phyloP scores from a whole-genome alignment of 148 eudicot genomes.

The Amaranthus palmeri region DNA sequence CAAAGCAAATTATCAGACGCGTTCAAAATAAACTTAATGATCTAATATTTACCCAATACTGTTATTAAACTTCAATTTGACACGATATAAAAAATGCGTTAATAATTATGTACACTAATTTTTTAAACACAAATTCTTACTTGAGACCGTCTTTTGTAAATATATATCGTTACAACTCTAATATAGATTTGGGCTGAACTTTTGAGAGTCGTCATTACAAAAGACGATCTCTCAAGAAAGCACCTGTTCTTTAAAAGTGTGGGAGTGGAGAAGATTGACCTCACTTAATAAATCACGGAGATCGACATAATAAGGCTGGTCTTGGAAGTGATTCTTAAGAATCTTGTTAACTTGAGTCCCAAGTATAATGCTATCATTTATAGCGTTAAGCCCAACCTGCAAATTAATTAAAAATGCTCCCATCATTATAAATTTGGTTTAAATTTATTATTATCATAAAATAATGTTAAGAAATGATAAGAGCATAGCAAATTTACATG shows the following conservation, averaged over 20 bases:
- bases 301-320: conserved; percentile 69
- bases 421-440: not conserved
- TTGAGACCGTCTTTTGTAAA: too few species aligned
- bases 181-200: too few species aligned
- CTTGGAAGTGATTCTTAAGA: conserved; percentile 63
- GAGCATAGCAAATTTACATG: conserved; percentile 32
- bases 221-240: too few species aligned
- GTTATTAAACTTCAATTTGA: too few species aligned
- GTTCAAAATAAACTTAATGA: too few species aligned
- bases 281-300: conserved; percentile 70
- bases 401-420: not conserved
- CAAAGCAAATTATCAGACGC: not conserved
- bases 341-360: conserved; percentile 69
- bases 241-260: too few species aligned
- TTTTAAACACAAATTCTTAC: too few species aligned
- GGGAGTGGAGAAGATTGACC: conserved; percentile 27
- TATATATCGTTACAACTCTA: too few species aligned
- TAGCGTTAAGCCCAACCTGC: conserved; percentile 79
- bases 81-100: not conserved
- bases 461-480: not conserved
- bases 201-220: too few species aligned
- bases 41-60: too few species aligned
- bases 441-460: not conserved
- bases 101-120: not conserved
- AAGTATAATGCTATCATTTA: conserved; percentile 63